A percentile compares a stretch with the other conserved stretches of the same genome.
phyloP scores from a whole-genome alignment of 2,329 filamentous ascomycete genomes.

The Colletotrichum godetiae region DNA sequence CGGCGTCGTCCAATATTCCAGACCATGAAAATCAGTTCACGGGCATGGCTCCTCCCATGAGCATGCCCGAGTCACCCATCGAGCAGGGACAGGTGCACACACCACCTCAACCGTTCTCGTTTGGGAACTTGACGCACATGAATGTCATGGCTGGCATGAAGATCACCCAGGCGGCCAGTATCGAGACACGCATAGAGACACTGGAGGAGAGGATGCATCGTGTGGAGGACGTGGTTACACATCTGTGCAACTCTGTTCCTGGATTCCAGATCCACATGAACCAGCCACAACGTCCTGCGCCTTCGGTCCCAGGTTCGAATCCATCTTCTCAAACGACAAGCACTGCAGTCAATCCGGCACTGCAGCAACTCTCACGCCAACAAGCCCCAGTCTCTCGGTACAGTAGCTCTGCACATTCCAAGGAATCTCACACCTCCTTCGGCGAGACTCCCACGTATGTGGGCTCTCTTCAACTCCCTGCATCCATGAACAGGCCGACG shows the following conservation, averaged over 20 bases:
- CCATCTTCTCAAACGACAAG: slow-evolving; percentile 40
- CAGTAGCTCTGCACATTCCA: slow-evolving; percentile 53
- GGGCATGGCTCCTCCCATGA: slow-evolving; percentile 41
- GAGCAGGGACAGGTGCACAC: slow-evolving; percentile 47
- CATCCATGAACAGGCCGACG: slow-evolving; percentile 48
- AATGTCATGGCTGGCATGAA: slow-evolving; percentile 65
- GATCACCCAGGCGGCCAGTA: slow-evolving; percentile 64
- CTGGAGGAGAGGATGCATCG: slow-evolving; percentile 64
- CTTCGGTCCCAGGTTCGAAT: slow-evolving; percentile 39
- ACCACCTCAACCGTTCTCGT: slow-evolving; percentile 65
- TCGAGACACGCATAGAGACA: slow-evolving; percentile 63
- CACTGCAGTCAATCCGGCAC: slow-evolving; percentile 43
- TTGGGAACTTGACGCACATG: slow-evolving; percentile 58
- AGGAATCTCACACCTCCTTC: slow-evolving; percentile 56
- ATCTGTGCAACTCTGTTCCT: slow-evolving; percentile 59
- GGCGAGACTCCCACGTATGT: slow-evolving; percentile 59
- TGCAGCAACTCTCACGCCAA: slow-evolving; percentile 42
- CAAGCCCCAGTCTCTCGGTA: slow-evolving; percentile 44
- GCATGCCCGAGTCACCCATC: slow-evolving; percentile 46
- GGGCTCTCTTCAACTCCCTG: slow-evolving; percentile 53
- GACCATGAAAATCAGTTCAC: slow-evolving; percentile 49
- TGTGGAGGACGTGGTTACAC: slow-evolving; percentile 64
- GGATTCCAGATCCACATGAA: slow-evolving; percentile 49
- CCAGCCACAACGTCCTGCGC: slow-evolving; percentile 41
- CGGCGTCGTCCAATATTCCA: slow-evolving; percentile 59